phyloP scores from a whole-genome alignment of 305 asterid species.

The Solanum hybrid region DNA sequence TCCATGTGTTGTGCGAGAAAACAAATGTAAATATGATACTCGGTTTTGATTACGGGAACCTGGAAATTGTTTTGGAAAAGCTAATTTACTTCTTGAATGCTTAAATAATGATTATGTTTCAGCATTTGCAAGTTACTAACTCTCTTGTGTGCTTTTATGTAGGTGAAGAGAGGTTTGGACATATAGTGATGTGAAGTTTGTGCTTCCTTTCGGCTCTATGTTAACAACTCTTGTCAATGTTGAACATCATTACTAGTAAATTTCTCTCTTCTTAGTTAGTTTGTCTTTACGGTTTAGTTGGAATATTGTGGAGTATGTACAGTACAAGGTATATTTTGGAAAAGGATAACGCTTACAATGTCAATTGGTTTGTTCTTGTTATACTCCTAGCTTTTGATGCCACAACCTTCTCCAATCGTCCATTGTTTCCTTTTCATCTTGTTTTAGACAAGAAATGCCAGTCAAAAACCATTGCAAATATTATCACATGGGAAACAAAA shows the following conservation, averaged over 20 bases:
- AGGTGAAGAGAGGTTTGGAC: not conserved
- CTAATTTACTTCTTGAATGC: not conserved
- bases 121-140: not conserved
- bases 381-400: conserved; percentile 70
- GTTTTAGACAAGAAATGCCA: conserved; percentile 2
- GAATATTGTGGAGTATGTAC: not conserved
- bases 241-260: not conserved
- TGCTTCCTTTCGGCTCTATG: not conserved
- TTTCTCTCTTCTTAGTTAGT: not conserved
- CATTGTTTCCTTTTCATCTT: conserved; percentile 49
- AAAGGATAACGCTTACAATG: conserved; percentile 39
- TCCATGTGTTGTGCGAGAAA: not conserved
- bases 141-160: not conserved
- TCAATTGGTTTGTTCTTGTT: conserved; percentile 95
- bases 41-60: not conserved
- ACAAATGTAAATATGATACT: too few species aligned
- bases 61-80: not conserved
- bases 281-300: too few species aligned
- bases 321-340: not conserved
- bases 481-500: not conserved
- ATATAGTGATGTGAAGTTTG: not conserved
- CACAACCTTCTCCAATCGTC: conserved; percentile 88
- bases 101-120: not conserved
- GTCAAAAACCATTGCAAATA: not conserved
- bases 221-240: not conserved